Evolutionary conservation across 768 basidiomycete genomes (phyloP).

Genomic region (Flagelloscypha sp.): DNA sequence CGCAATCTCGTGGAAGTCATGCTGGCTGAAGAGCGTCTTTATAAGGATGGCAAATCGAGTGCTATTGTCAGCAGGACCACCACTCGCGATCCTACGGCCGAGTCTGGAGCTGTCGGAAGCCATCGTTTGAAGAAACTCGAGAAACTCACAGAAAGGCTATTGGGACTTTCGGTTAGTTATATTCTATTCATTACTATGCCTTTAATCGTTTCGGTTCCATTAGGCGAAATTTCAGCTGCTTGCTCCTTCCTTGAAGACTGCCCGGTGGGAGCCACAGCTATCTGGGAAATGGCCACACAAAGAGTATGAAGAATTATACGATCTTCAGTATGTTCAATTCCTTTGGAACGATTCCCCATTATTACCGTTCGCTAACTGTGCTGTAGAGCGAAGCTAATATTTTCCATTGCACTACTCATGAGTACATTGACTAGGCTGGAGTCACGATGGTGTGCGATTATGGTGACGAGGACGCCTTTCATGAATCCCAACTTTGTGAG

Average conservation of each 20-base stretch:
- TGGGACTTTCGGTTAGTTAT: conserved; percentile 27
- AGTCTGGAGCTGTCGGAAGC: too few species aligned
- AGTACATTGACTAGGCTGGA: conserved; percentile 33
- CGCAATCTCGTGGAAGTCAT: conserved; percentile 36
- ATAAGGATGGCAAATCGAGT: conserved; percentile 22
- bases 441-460: conserved; percentile 34
- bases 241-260: conserved; percentile 28
- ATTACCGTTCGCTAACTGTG: neutral
- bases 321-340: conserved; percentile 21
- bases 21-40: conserved; percentile 31
- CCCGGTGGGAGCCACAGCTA: conserved; percentile 33
- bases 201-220: neutral
- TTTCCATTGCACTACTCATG: conserved; percentile 26
- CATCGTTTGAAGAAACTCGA: conserved; percentile 31
- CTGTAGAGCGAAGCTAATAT: conserved; percentile 22
- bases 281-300: conserved; percentile 36
- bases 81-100: conserved; percentile 11
- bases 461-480: conserved; percentile 38
- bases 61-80: conserved; percentile 13
- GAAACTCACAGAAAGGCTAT: conserved; percentile 24
- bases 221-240: conserved; percentile 31
- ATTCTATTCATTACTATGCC: neutral
- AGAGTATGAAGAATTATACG: conserved; percentile 26
- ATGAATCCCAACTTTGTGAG: conserved; percentile 38
- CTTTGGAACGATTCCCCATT: neutral